phyloP scores from a whole-genome alignment of 1,139 yeast genomes.

The Nakaseomyces delphensis region DNA sequence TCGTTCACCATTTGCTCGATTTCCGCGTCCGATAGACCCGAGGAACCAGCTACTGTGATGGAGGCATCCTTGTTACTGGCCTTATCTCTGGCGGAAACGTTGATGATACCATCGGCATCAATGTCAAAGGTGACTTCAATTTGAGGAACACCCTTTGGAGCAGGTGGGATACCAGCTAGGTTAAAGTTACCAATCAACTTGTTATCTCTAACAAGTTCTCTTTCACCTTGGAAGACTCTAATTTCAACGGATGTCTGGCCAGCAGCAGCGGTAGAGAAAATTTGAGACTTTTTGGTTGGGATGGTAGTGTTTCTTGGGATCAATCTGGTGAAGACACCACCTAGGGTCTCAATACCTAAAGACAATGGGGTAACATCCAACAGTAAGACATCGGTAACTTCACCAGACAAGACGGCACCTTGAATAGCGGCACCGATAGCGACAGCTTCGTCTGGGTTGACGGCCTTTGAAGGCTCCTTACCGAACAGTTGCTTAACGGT shows the following conservation, averaged over 20 bases:
- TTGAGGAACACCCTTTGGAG: conserved; percentile 99
- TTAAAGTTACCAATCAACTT: conserved; percentile 97
- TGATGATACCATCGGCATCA: conserved; percentile 98
- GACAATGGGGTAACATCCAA: conserved; percentile 97
- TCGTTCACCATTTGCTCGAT: conserved; percentile 97
- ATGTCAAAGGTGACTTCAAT: conserved; percentile 96
- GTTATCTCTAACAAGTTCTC: conserved; percentile 98
- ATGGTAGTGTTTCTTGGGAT: conserved; percentile 97
- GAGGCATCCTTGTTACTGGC: conserved; percentile 98
- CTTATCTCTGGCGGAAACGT: conserved; percentile 97
- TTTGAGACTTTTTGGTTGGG: conserved; percentile 95
- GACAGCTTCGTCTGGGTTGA: conserved; percentile 99
- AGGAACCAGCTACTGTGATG: conserved; percentile 96
- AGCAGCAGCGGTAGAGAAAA: conserved; percentile 97
- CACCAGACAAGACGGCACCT: conserved; percentile 98
- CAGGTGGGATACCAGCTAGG: conserved; percentile 94
- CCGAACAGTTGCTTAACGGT: conserved; percentile 91
- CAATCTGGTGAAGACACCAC: conserved; percentile 97
- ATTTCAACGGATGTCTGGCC: conserved; percentile 99
- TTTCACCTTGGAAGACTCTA: conserved; percentile 99
- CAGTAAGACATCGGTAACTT: conserved; percentile 88
- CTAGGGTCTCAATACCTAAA: conserved; percentile 96
- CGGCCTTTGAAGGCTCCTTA: conserved; percentile 95
- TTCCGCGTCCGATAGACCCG: conserved; percentile 93
- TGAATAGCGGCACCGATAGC: conserved; percentile 99